Evolutionary conservation across 2,329 filamentous ascomycete genomes (phyloP), one percentile per base, ranked within the genome.

Genomic region (Mycocentrospora acerina): DNA sequence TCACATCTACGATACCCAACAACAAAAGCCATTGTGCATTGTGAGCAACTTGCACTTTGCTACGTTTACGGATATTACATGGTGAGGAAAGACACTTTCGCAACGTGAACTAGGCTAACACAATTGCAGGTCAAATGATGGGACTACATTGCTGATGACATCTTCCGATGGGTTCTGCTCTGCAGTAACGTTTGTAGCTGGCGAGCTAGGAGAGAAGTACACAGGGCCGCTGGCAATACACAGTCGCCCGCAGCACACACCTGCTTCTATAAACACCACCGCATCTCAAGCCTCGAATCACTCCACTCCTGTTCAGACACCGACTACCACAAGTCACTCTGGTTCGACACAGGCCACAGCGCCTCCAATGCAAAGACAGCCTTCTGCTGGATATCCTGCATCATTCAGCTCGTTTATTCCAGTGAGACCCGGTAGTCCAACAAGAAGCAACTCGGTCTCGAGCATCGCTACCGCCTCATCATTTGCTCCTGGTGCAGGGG

Each of bases 131-230:
- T 86, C 86, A 1, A 82, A 77, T 48, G 86, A 90, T 66, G 86
- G 86, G 10, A 75, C 81, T 28, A 90, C 85, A 2, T 73, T 98
- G 15, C 76, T 98, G 33, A 94, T 98, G 72, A 93, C 90, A n/a
- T 98, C 93, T 0, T 96, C 93, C 0, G 93, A 98, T 66, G 93
- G 93, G 0, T 98, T 97, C 72, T 98, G 93, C 66, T 98, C 93
- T 0, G 86, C 88, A 0, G 74, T 98, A 5, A 86, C 90, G 0
- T 98, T 98, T 61, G 70, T 80, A 1, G 74, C 86, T 2, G 88
- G 88, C 7, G 93, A 98, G 66, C 74, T 98, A 1, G 93, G 93
- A 10, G 83, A 91, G 49, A 71, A 82, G 4, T 94, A 94, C 64
- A 83, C 82, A 7, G 85, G 84, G 22, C 82, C 88, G 12, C 34